Percentiles rank a stretch among this genome's conserved stretches.
Evolutionary conservation across 176 grass and related monocot species (phyloP).

Genomic region (Musa acuminata): DNA sequence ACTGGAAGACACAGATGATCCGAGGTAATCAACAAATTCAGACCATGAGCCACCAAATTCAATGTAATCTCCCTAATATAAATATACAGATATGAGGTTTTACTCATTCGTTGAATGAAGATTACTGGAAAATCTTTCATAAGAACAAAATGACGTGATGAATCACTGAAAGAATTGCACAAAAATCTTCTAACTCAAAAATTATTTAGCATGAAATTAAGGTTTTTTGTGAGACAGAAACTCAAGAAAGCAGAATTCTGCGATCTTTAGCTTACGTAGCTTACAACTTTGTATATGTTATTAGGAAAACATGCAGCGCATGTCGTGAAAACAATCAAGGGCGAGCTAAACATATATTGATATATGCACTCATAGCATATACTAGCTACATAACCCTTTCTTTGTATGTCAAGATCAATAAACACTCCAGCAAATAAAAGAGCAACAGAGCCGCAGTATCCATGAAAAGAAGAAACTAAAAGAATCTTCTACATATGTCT

Average conservation of each 20-base stretch:
- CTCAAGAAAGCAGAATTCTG: neutral
- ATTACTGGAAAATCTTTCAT: neutral
- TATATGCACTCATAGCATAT: too few species aligned
- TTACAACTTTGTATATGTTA: neutral
- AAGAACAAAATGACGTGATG: neutral
- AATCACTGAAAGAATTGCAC: too few species aligned
- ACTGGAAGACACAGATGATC: conserved; percentile 42
- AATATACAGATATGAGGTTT: conserved; percentile 1
- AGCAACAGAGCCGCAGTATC: too few species aligned
- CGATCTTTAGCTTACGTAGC: neutral
- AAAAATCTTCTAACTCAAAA: neutral
- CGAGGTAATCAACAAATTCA: conserved; percentile 71
- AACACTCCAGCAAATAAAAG: too few species aligned
- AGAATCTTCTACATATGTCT: too few species aligned
- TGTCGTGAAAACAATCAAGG: too few species aligned
- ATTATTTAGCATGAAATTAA: neutral
- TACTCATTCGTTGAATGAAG: neutral
- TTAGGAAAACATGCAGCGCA: neutral
- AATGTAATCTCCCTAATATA: conserved; percentile 59
- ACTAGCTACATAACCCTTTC: too few species aligned
- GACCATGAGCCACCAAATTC: conserved; percentile 71
- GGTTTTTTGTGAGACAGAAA: neutral
- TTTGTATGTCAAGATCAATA: too few species aligned
- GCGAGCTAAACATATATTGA: too few species aligned
- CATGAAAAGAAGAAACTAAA: too few species aligned